Conservation (phyloP, 2,329 filamentous ascomycete genomes). For the Colletotrichum lupini region DNA sequence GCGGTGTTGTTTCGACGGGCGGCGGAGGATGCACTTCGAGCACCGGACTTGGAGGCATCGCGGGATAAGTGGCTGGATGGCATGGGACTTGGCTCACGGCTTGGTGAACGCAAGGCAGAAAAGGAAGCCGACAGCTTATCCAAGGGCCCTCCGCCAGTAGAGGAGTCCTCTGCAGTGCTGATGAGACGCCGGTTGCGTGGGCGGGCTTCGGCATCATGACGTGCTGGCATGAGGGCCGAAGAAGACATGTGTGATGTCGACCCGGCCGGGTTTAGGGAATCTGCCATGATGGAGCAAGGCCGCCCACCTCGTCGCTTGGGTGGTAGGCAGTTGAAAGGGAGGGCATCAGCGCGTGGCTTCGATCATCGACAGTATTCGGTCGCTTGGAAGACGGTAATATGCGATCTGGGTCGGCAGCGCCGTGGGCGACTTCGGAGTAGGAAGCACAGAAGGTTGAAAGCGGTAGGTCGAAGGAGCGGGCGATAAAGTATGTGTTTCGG, state of each 20-base stretch:
- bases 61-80: slow-evolving; percentile 48
- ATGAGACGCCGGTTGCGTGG: slow-evolving; percentile 62
- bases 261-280: slow-evolving; percentile 41
- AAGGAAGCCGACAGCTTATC: slow-evolving; percentile 33
- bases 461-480: background rate
- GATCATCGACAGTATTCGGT: slow-evolving; percentile 21
- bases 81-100: slow-evolving; percentile 61
- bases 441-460: background rate
- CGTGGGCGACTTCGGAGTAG: slow-evolving; percentile 2
- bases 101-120: slow-evolving; percentile 49
- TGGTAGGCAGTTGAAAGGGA: slow-evolving; percentile 30
- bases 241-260: slow-evolving; percentile 55
- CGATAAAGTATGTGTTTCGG: background rate
- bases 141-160: slow-evolving; percentile 46
- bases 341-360: slow-evolving; percentile 32
- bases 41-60: slow-evolving; percentile 2
- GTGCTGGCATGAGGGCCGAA: slow-evolving; percentile 56
- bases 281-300: slow-evolving; percentile 34
- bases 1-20: slow-evolving; percentile 40
- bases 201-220: slow-evolving; percentile 56
- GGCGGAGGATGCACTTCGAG: slow-evolving; percentile 5
- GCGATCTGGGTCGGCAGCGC: background rate
- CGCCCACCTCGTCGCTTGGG: slow-evolving; percentile 32
- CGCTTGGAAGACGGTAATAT: background rate
- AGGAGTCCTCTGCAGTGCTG: slow-evolving; percentile 43